A percentile compares a stretch with the other conserved stretches of the same genome.
These are phyloP conservation scores for Verticillium albo-atrum DNA, from an alignment of 2,329 filamentous ascomycete species.

Conservation along the genomic window DNA sequence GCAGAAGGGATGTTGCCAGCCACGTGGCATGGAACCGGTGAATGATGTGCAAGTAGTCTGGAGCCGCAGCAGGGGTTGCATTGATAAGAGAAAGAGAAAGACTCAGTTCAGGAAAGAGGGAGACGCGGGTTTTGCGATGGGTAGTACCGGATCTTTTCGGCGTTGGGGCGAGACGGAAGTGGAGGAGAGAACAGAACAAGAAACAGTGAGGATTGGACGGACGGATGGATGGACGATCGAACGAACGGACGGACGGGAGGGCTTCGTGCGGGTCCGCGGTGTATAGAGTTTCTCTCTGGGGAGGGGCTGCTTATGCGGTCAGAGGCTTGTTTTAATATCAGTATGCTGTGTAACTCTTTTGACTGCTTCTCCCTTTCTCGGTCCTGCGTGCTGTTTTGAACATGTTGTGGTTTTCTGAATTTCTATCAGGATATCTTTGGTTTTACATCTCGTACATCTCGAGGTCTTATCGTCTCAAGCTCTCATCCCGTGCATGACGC, in stretches of 20 bases:
- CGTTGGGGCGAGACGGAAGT: not conserved
- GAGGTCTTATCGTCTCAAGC: not conserved
- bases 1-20: no score
- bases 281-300: not conserved
- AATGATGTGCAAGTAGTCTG: no score
- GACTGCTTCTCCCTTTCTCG: not conserved
- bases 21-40: no score
- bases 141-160: not conserved
- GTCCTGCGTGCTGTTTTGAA: not conserved
- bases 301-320: not conserved
- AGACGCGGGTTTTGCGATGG: not conserved
- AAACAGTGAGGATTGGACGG: no score
- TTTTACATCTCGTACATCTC: not conserved
- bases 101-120: not conserved
- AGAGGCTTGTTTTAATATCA: not conserved
- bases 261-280: not conserved
- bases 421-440: not conserved
- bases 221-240: not conserved
- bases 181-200: not conserved
- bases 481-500: not conserved
- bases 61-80: no score
- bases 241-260: not conserved
- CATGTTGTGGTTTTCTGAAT: not conserved
- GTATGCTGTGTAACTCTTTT: not conserved
- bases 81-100: no score